These are phyloP conservation scores for Yamadazyma triangularis DNA, from an alignment of 1,139 yeast genomes.

Conservation along the genomic window DNA sequence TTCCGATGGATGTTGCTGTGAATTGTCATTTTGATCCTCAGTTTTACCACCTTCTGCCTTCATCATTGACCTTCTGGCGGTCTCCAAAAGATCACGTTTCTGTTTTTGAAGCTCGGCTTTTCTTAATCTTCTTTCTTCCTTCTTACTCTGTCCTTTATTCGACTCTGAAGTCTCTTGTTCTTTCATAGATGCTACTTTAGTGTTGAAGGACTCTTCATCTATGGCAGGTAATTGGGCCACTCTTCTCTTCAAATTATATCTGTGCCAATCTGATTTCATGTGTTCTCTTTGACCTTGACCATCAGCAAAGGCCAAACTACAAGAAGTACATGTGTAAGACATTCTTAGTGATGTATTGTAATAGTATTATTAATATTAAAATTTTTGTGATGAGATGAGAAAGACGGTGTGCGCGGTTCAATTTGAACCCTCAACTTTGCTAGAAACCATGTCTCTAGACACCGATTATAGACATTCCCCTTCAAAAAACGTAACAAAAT, in stretches of 20 bases:
- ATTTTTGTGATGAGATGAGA: constrained; percentile 1
- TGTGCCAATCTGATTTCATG: constrained; percentile 74
- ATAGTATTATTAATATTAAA: no score
- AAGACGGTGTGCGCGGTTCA: constrained; percentile 1
- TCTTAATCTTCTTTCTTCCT: constrained; percentile 59
- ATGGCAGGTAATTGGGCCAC: constrained; percentile 57
- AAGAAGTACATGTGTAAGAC: constrained; percentile 42
- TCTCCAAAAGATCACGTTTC: constrained; percentile 55
- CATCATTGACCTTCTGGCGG: constrained; percentile 54
- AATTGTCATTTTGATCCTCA: constrained; percentile 6
- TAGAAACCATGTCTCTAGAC: neutral
- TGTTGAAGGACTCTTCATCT: constrained; percentile 43
- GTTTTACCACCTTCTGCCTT: constrained; percentile 7
- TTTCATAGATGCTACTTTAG: constrained; percentile 38
- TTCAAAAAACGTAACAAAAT: no score
- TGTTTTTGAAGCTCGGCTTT: constrained; percentile 61
- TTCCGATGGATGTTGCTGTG: constrained; percentile 9
- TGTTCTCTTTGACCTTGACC: constrained; percentile 41
- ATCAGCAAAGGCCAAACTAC: constrained; percentile 36
- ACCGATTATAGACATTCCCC: neutral
- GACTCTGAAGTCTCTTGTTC: constrained; percentile 13
- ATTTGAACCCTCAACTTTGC: neutral
- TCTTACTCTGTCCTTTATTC: constrained; percentile 44
- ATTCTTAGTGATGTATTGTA: no score
- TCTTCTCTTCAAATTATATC: constrained; percentile 57